Evolutionary conservation across 495 filamentous ascomycete genomes (phyloP).

Genomic region (Hypoxylon perforatum): DNA sequence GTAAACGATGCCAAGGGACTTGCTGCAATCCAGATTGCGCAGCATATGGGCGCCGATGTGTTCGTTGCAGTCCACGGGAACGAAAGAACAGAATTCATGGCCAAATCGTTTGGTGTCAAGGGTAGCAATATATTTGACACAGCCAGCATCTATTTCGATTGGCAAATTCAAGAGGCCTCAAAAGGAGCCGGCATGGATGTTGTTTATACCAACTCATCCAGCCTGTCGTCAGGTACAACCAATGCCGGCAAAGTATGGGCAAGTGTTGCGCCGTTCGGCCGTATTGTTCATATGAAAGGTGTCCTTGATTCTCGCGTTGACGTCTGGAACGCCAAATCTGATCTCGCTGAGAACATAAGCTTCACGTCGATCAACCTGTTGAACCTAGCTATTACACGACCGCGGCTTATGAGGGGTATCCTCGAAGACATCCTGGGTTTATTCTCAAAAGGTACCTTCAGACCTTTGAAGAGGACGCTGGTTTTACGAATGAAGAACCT

Average conservation of each 20-base stretch:
- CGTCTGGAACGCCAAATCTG: conserved; percentile 25
- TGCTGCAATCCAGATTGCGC: conserved; percentile 63
- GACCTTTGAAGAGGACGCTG: conserved; percentile 25
- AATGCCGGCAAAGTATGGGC: conserved; percentile 26
- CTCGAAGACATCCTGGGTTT: conserved; percentile 26
- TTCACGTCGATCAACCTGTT: conserved; percentile 34
- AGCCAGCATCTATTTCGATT: conserved; percentile 52
- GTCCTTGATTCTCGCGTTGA: conserved; percentile 21
- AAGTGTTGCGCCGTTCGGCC: conserved; percentile 29
- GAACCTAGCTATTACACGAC: conserved; percentile 27
- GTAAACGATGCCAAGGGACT: conserved; percentile 63
- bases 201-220: conserved; percentile 53
- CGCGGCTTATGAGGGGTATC: conserved; percentile 36
- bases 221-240: not conserved
- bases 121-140: conserved; percentile 60
- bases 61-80: conserved; percentile 61
- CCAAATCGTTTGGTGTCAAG: conserved; percentile 56
- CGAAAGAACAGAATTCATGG: conserved; percentile 54
- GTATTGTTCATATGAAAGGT: conserved; percentile 35
- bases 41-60: conserved; percentile 60
- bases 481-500: conserved; percentile 27
- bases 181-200: conserved; percentile 62
- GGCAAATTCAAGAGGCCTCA: conserved; percentile 59
- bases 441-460: conserved; percentile 22
- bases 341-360: conserved; percentile 33